phyloP scores from a whole-genome alignment of 257 asterid species.

The Fraxinus anomala region DNA sequence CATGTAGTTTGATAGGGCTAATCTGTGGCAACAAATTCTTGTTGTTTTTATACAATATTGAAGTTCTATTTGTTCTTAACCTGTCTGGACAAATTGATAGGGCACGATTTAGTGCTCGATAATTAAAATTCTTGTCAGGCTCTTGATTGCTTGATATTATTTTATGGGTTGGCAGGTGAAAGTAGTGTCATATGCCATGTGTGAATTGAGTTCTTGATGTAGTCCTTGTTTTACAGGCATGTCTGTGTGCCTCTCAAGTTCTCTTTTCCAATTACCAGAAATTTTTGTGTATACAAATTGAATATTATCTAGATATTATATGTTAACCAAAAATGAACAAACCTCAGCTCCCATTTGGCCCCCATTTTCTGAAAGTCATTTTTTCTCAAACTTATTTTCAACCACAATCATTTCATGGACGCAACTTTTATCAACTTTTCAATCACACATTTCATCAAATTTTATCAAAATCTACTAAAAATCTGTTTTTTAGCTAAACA shows the following conservation, averaged over 20 bases:
- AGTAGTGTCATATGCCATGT: background rate
- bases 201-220: slow-evolving; percentile 8
- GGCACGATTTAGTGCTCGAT: slow-evolving; percentile 4
- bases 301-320: slow-evolving; percentile 14
- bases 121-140: slow-evolving; percentile 18
- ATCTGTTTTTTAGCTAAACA: too few relatives aligned
- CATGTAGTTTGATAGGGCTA: background rate
- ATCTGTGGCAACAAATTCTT: background rate
- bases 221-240: slow-evolving; percentile 7
- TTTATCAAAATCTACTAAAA: too few relatives aligned
- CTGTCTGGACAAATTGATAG: background rate
- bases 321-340: slow-evolving; percentile 6
- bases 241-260: slow-evolving; percentile 2
- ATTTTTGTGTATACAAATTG: background rate
- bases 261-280: background rate
- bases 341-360: background rate
- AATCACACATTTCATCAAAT: too few relatives aligned
- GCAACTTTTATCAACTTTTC: too few relatives aligned
- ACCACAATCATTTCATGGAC: too few relatives aligned
- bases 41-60: background rate
- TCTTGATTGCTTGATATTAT: background rate
- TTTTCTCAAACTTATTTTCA: too few relatives aligned
- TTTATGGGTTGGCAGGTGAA: background rate
- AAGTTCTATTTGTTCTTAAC: slow-evolving; percentile 9
- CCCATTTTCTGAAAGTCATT: too few relatives aligned